Base-by-base conservation (phyloP, 1,284 basidiomycete species). In the Ustilago vetiveriae region DNA sequence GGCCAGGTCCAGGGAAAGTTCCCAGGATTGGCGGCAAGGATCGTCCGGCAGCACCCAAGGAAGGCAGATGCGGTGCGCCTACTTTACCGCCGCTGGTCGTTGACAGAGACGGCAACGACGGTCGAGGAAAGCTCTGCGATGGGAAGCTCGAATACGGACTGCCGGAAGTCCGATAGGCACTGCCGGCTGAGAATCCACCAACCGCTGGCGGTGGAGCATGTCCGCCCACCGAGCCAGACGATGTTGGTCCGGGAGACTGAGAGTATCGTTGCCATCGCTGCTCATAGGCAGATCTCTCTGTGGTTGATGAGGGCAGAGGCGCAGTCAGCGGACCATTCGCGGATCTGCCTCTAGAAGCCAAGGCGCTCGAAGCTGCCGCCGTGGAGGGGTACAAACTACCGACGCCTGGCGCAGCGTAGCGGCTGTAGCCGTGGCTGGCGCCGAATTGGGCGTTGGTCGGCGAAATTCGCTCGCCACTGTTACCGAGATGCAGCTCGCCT, bases 21-120 rank as follows among this genome's bases (percentile, higher is more conserved):
- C 67, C 67, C 21, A 65, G 23, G n/a, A 71, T 55, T 9, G 68
- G 68, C 21, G 68, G 68, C 53, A 71, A 29, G 17, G 68, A 72
- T 5, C 68, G 53, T 6, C 68, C 58, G 8, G 50, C 51, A 27
- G 55, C 59, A 1, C 51, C 57, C 29, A 67, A 21, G 2, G 63
- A 58, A 13, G 68, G 59, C 48, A 69, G 52, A 41, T 64, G 51
- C n/a, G 56, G 55, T 16, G 53, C 62, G 27, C 49, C 68, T 14
- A 41, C 49, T n/a, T 56, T 60, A 4, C 32, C 47, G 4, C 42
- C 52, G 19, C 50, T 40, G 19, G 62, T 44, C 17, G 58, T 46
- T 19, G 58, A 58, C 6, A 72, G 42, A 7, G 63, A 65, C 4
- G 67, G 67, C 36, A 65, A 24, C 9, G 60, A 59, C 3, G 67